Conservation (phyloP, 2,329 filamentous ascomycete genomes). For the Diplodia seriata region DNA sequence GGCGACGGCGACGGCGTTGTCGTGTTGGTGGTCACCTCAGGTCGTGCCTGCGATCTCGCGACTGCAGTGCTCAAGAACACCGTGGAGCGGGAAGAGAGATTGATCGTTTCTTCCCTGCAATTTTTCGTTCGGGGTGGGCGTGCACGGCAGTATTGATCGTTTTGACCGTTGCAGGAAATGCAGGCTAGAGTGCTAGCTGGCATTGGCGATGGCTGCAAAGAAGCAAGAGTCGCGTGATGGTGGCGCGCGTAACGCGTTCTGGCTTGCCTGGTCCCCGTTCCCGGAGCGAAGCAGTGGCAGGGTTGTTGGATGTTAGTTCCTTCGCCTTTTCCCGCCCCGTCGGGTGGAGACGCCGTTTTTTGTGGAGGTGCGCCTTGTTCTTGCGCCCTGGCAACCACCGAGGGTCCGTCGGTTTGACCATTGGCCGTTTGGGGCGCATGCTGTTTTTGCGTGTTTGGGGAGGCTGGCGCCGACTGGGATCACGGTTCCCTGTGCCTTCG, state of each 20-base stretch:
- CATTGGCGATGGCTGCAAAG: slow-evolving; percentile 2
- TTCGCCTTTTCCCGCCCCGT: not conserved
- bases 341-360: slow-evolving; percentile 17
- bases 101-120: not conserved
- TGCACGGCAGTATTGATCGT: slow-evolving; percentile 3
- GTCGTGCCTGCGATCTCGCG: not conserved
- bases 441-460: not conserved
- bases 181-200: slow-evolving; percentile 1
- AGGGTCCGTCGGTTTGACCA: not conserved
- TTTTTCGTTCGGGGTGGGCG: not conserved
- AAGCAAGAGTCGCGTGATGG: slow-evolving; percentile 18
- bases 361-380: slow-evolving; percentile 22
- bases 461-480: not conserved
- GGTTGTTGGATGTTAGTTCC: slow-evolving; percentile 16
- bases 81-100: not conserved
- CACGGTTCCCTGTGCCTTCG: not conserved
- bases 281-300: not conserved
- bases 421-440: not conserved
- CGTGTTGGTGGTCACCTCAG: not conserved
- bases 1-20: not conserved
- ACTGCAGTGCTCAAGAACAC: not conserved
- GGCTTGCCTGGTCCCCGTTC: slow-evolving; percentile 3
- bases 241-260: slow-evolving; percentile 21
- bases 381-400: not conserved
- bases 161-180: slow-evolving; percentile 4